Evolutionary conservation across 1,284 basidiomycete species (phyloP).

Genomic region (Inonotus obliquus): DNA sequence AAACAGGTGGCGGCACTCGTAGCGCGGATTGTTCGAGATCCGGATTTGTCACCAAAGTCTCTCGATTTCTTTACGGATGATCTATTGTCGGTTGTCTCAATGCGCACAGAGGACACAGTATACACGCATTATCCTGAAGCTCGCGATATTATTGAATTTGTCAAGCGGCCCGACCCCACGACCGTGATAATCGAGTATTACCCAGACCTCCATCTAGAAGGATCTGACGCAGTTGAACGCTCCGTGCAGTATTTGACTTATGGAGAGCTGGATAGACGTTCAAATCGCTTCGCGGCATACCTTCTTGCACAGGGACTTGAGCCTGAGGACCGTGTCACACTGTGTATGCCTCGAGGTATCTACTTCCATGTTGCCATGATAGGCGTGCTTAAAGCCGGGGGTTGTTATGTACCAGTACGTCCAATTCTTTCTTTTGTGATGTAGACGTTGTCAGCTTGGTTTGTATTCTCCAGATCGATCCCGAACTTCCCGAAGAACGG

Average conservation of each 20-base stretch:
- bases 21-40: constrained; percentile 21
- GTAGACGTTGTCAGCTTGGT: too few relatives aligned
- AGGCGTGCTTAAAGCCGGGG: constrained; percentile 47
- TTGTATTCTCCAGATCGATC: constrained; percentile 39
- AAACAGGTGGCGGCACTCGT: constrained; percentile 26
- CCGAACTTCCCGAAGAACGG: constrained; percentile 45
- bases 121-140: constrained; percentile 29
- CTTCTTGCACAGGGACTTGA: constrained; percentile 35
- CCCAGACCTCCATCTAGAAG: constrained; percentile 30
- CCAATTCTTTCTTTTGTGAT: neutral
- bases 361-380: constrained; percentile 42
- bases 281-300: constrained; percentile 43
- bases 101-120: constrained; percentile 22
- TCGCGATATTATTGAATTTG: constrained; percentile 36
- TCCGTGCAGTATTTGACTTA: constrained; percentile 32
- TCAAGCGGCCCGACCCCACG: constrained; percentile 32
- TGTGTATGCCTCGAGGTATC: constrained; percentile 43
- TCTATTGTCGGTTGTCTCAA: constrained; percentile 33
- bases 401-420: constrained; percentile 49
- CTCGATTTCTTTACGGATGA: constrained; percentile 27
- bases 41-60: neutral
- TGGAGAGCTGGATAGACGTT: constrained; percentile 32
- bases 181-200: constrained; percentile 38
- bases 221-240: constrained; percentile 22
- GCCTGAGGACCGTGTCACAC: constrained; percentile 41